Evolutionary conservation across 1,284 basidiomycete species (phyloP), one percentile per base, ranked within the genome.

Genomic region (Coniophora puteana): DNA sequence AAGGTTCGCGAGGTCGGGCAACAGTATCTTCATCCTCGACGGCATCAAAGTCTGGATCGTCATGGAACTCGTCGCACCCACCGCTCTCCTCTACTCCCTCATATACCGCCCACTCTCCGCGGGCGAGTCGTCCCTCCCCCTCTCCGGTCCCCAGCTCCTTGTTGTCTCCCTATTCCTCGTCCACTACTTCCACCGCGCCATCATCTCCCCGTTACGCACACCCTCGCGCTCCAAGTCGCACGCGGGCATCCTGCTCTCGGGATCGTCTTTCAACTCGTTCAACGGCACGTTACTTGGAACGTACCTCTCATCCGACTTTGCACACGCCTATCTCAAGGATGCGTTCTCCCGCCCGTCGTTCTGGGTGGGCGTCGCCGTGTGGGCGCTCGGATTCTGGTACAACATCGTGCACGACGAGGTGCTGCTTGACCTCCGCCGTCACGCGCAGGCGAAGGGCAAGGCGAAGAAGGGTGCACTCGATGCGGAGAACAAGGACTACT

Each of bases 321-420:
- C 78, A 0, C 59, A 63, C 30, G 41, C 64, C 7, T 74, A 67
- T 55, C 66, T 78, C 36, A 36, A 48, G 0, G 49, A 48, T 8
- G 62, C 69, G 2, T 57, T 61, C 31, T 22, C 48, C 8, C 62
- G 70, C 5, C 63, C 67, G 24, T 55, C 58, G 1, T 93, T 91
- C 64, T 80, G 76, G 62, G 28, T 69, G 8, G 89, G 88, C 2
- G 51, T 88, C 10, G 55, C 49, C 0, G 55, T 89, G 13, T 94
- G 89, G 86, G 70, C 68, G 0, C 33, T 69, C 0, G 93, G 93
- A 0, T 75, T 93, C 33, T 65, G 64, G 0, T 88, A 90, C 0
- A 96, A 96, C 58, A 70, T 95, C 25, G 71, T 76, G 40, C 93
- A 96, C 61, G 93, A 96, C 62, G 91, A 94, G 62, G 74, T 96